Percentiles rank a stretch among this genome's conserved stretches.
These are phyloP conservation scores for Aspergillus ruber DNA, from an alignment of 2,329 filamentous ascomycete genomes.

Conservation along the genomic window DNA sequence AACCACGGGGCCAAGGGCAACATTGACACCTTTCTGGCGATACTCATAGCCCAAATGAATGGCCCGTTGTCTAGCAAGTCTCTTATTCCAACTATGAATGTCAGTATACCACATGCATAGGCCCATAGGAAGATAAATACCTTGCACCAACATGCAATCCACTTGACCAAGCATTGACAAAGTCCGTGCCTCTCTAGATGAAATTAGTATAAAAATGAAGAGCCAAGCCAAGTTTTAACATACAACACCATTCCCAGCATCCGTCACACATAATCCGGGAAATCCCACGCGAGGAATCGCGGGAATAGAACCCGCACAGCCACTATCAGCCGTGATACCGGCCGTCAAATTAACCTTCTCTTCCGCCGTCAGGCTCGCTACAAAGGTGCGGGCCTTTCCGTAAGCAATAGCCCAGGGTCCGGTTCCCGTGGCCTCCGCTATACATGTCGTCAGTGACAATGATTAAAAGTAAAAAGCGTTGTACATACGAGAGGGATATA, in stretches of 20 bases:
- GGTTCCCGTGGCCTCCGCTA: slow-evolving; percentile 19
- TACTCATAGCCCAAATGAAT: slow-evolving; percentile 31
- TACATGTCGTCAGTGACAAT: neutral
- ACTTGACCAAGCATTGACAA: slow-evolving; percentile 19
- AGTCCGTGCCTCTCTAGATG: slow-evolving; percentile 23
- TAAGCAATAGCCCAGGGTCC: slow-evolving; percentile 33
- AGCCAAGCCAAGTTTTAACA: neutral
- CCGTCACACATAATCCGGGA: slow-evolving; percentile 36
- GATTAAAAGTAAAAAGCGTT: accelerated
- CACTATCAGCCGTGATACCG: slow-evolving; percentile 15
- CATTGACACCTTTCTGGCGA: slow-evolving; percentile 37
- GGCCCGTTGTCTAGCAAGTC: slow-evolving; percentile 26
- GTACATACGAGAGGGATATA: slow-evolving; percentile 18
- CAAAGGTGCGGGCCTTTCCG: slow-evolving; percentile 31
- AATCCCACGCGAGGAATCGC: slow-evolving; percentile 26
- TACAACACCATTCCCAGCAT: slow-evolving; percentile 38
- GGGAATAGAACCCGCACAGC: slow-evolving; percentile 29
- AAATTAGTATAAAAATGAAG: neutral
- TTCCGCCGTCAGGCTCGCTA: slow-evolving; percentile 35
- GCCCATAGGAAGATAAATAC: slow-evolving; percentile 11
- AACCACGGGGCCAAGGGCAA: slow-evolving; percentile 39
- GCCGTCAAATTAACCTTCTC: slow-evolving; percentile 36
- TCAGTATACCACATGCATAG: neutral
- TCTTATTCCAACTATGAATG: slow-evolving; percentile 27
- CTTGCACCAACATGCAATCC: slow-evolving; percentile 19